phyloP scores from a whole-genome alignment of 352 stramenopile species.

The Globisporangium spiculum region DNA sequence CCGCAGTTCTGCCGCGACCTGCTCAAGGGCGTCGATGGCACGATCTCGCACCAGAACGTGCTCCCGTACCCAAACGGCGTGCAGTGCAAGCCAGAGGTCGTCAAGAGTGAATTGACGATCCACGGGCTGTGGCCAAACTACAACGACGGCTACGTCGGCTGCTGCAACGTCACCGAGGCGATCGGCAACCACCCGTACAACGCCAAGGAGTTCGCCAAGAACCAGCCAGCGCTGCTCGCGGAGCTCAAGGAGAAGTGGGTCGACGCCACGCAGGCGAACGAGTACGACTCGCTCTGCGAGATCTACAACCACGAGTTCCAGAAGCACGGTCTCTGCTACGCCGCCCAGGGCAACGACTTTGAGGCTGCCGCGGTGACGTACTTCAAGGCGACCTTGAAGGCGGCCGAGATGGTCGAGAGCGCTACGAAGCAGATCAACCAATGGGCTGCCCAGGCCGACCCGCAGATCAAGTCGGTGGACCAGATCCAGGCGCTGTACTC shows the following conservation, averaged over 20 bases:
- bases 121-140: conserved; percentile 80
- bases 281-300: conserved; percentile 52
- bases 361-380: conserved; percentile 18
- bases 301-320: conserved; percentile 89
- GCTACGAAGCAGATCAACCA: conserved; percentile 20
- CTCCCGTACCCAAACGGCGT: conserved; percentile 57
- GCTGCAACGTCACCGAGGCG: conserved; percentile 57
- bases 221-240: conserved; percentile 47
- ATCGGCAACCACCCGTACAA: conserved; percentile 61
- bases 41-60: conserved; percentile 79
- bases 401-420: conserved; percentile 10
- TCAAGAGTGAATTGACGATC: conserved; percentile 64
- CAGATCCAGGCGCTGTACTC: conserved; percentile 17
- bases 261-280: conserved; percentile 22
- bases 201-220: conserved; percentile 37
- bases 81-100: conserved; percentile 39
- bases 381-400: conserved; percentile 21
- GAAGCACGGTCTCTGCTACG: conserved; percentile 84
- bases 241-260: conserved; percentile 66
- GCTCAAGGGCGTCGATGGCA: conserved; percentile 65
- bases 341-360: conserved; percentile 25
- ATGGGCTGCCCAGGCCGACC: conserved; percentile 13
- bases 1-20: conserved; percentile 84
- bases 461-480: conserved; percentile 7
- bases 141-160: conserved; percentile 65